phyloP scores from a whole-genome alignment of 2,329 filamentous ascomycete species.

The Chrysoporthe cubensis region DNA sequence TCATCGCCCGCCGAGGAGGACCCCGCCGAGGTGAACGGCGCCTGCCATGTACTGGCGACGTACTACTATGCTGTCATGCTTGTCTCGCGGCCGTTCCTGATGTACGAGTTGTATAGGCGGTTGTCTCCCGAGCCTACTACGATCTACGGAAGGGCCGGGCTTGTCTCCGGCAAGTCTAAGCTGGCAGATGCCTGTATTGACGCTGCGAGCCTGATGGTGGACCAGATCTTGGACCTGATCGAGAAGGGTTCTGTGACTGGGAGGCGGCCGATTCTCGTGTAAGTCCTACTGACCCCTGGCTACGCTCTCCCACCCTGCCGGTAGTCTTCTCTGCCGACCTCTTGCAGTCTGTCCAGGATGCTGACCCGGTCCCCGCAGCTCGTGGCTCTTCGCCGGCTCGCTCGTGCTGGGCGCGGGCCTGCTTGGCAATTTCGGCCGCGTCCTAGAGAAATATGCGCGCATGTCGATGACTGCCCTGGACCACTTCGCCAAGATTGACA shows the following conservation, averaged over 20 bases:
- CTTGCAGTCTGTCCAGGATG: background rate
- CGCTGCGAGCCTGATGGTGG: conserved; percentile 57
- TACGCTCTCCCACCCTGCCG: too few species aligned
- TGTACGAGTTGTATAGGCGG: conserved; percentile 56
- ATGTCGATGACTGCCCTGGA: conserved; percentile 53
- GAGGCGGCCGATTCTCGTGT: conserved; percentile 55
- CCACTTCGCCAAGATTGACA: conserved; percentile 53
- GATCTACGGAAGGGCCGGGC: conserved; percentile 29
- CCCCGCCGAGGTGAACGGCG: conserved; percentile 45
- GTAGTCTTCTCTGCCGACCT: background rate
- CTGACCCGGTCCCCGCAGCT: conserved; percentile 38
- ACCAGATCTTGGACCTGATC: conserved; percentile 50
- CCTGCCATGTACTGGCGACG: conserved; percentile 55
- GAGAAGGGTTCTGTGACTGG: conserved; percentile 47
- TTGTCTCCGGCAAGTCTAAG: conserved; percentile 50
- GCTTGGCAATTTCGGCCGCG: conserved; percentile 55
- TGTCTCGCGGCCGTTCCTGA: conserved; percentile 58
- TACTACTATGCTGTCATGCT: conserved; percentile 64
- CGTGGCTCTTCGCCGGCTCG: conserved; percentile 58
- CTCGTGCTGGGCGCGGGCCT: conserved; percentile 57
- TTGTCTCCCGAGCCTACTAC: conserved; percentile 41
- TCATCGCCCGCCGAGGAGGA: conserved; percentile 33
- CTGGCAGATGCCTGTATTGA: conserved; percentile 60
- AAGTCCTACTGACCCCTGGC: conserved; percentile 34
- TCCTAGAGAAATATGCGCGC: conserved; percentile 54